Evolutionary conservation across 2,329 filamentous ascomycete genomes (phyloP).

Genomic region (Xylaria sp.): DNA sequence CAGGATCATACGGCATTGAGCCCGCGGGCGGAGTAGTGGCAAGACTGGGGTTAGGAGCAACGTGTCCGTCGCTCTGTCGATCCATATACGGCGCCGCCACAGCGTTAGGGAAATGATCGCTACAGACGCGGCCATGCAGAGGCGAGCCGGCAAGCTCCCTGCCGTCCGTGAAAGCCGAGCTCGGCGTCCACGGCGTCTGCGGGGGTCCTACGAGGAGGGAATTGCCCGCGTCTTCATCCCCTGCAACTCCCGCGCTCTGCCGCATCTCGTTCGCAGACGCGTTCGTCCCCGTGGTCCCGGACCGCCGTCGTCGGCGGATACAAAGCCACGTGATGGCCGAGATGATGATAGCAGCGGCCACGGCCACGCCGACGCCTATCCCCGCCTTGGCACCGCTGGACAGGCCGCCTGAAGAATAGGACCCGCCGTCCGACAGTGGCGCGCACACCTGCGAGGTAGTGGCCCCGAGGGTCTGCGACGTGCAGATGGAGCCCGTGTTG

Average conservation of each 20-base stretch:
- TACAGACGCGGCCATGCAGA: conserved; percentile 50
- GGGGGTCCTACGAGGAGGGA: conserved; percentile 29
- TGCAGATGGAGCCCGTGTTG: conserved; percentile 52
- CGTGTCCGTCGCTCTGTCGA: conserved; percentile 38
- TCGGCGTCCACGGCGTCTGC: conserved; percentile 38
- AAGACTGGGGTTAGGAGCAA: conserved; percentile 41
- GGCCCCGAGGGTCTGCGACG: conserved; percentile 52
- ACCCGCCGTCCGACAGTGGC: conserved; percentile 34
- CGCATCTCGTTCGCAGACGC: conserved; percentile 30
- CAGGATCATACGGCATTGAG: conserved; percentile 32
- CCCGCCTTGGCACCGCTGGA: conserved; percentile 63
- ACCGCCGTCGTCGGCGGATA: conserved; percentile 51
- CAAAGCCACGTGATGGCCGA: conserved; percentile 61
- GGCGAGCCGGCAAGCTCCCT: conserved; percentile 45
- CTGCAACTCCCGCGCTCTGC: neutral
- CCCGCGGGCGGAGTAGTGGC: conserved; percentile 20
- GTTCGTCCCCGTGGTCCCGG: conserved; percentile 15
- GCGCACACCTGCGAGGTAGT: conserved; percentile 52
- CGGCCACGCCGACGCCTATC: conserved; percentile 64
- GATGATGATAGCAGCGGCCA: conserved; percentile 57
- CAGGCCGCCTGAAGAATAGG: conserved; percentile 53
- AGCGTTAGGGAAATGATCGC: conserved; percentile 60
- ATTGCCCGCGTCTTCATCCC: conserved; percentile 27
- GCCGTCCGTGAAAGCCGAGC: conserved; percentile 51
- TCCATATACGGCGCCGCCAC: conserved; percentile 61